Conservation (phyloP, 2,329 filamentous ascomycete species). For the Phaeosphaeria sp. region DNA sequence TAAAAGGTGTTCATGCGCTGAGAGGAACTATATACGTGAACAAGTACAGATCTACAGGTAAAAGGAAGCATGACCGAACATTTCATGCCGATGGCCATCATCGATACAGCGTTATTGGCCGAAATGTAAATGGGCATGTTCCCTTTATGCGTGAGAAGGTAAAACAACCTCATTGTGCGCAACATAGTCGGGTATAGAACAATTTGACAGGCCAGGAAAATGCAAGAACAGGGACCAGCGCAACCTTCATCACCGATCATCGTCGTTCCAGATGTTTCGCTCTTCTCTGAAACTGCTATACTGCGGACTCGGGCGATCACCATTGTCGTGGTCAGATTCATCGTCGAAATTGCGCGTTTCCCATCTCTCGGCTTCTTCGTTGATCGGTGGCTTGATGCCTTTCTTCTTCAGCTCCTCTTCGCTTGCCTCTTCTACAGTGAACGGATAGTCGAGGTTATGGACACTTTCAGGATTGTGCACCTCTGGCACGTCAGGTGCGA, state of each 20-base stretch:
- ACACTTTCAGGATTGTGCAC: slow-evolving; percentile 50
- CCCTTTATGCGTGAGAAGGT: background rate
- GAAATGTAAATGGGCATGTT: background rate
- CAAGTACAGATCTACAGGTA: background rate
- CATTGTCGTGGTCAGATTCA: slow-evolving; percentile 24
- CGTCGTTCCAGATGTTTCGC: slow-evolving; percentile 48
- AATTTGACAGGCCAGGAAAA: background rate
- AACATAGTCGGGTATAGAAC: slow-evolving; percentile 6
- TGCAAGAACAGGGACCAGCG: background rate
- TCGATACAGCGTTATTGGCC: background rate
- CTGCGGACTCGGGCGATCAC: slow-evolving; percentile 39
- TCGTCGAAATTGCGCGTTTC: slow-evolving; percentile 42
- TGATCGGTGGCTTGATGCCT: slow-evolving; percentile 45
- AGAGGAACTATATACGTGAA: background rate
- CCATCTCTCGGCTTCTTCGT: slow-evolving; percentile 55
- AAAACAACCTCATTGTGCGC: background rate
- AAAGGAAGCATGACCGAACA: background rate
- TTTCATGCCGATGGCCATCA: background rate
- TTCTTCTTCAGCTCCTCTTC: slow-evolving; percentile 44
- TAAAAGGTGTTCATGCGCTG: background rate
- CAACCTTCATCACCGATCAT: slow-evolving; percentile 4
- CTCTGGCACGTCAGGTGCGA: slow-evolving; percentile 57
- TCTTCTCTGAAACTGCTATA: slow-evolving; percentile 54
- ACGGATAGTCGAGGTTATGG: slow-evolving; percentile 55
- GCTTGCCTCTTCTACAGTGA: slow-evolving; percentile 47